phyloP scores from a whole-genome alignment of 2,329 filamentous ascomycete genomes.

The Dothiorella sarmentorum region DNA sequence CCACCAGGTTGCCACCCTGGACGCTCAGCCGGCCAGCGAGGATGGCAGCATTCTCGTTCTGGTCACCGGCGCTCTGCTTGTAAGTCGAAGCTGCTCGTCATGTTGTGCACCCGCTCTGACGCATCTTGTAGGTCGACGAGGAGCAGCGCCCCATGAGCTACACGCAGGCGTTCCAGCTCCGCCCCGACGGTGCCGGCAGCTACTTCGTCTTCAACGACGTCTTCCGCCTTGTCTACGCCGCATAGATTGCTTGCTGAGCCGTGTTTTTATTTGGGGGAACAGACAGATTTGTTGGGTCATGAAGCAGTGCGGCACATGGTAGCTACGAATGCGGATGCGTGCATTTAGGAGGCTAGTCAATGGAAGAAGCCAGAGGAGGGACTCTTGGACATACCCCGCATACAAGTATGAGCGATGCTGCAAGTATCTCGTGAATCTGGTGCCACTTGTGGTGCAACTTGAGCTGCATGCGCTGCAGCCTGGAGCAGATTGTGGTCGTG shows the following conservation, averaged over 20 bases:
- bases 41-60: slow-evolving; percentile 75
- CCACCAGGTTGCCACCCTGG: slow-evolving; percentile 73
- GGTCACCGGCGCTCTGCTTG: slow-evolving; percentile 81
- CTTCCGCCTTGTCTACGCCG: slow-evolving; percentile 78
- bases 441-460: slow-evolving; percentile 3
- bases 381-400: slow-evolving; percentile 11
- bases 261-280: not conserved
- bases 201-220: slow-evolving; percentile 94
- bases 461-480: not conserved
- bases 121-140: slow-evolving; percentile 67
- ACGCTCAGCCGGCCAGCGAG: slow-evolving; percentile 73
- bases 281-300: not conserved
- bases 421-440: slow-evolving; percentile 3
- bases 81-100: slow-evolving; percentile 43
- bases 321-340: not conserved
- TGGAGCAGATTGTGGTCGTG: slow-evolving; percentile 1
- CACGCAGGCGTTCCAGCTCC: slow-evolving; percentile 83
- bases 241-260: slow-evolving; percentile 24
- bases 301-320: slow-evolving; percentile 3
- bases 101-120: not conserved
- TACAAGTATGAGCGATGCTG: not conserved
- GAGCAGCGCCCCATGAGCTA: slow-evolving; percentile 86
- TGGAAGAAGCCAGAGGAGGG: slow-evolving; percentile 2
- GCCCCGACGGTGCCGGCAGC: slow-evolving; percentile 61
- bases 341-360: slow-evolving; percentile 15